A percentile compares a stretch with the other conserved stretches of the same genome.
phyloP scores from a whole-genome alignment of 2,329 filamentous ascomycete genomes.

The Talaromyces rugulosus region DNA sequence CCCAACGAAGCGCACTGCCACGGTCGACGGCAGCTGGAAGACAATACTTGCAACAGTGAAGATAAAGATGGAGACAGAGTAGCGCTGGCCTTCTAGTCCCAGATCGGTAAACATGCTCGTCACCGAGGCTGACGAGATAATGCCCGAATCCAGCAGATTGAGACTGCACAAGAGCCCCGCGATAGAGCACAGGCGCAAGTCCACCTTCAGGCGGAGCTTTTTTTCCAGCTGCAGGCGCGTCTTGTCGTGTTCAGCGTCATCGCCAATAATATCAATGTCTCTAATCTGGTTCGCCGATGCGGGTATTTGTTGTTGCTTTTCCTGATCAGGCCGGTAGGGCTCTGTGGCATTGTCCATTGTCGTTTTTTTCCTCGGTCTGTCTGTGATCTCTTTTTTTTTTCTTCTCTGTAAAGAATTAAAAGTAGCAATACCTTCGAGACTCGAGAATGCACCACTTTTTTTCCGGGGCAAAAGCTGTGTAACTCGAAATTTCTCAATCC shows the following conservation, averaged over 20 bases:
- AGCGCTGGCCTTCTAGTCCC: slow-evolving; percentile 60
- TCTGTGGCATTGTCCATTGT: slow-evolving; percentile 2
- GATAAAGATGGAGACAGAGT: slow-evolving; percentile 68
- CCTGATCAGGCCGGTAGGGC: slow-evolving; percentile 1
- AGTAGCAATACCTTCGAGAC: not conserved
- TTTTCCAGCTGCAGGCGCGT: slow-evolving; percentile 32
- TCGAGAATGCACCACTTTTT: not conserved
- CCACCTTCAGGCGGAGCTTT: slow-evolving; percentile 58
- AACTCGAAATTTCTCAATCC: not conserved
- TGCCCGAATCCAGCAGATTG: slow-evolving; percentile 65
- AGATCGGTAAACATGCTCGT: slow-evolving; percentile 65
- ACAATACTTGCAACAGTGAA: slow-evolving; percentile 65
- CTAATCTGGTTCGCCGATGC: slow-evolving; percentile 3
- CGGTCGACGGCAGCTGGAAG: slow-evolving; percentile 65
- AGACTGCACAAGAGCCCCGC: slow-evolving; percentile 67
- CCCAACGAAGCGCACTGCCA: slow-evolving; percentile 61
- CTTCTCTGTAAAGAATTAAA: not conserved
- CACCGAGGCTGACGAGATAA: slow-evolving; percentile 66
- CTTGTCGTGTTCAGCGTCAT: slow-evolving; percentile 15
- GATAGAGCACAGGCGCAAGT: slow-evolving; percentile 65
- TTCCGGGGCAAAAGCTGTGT: not conserved
- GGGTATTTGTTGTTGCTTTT: not conserved
- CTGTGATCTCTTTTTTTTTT: not conserved
- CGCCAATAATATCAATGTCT: not conserved
- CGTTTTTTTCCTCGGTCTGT: not conserved